These are phyloP conservation scores for Haematococcus lacustris DNA, from an alignment of 139 green algal species.

Conservation along the genomic window DNA sequence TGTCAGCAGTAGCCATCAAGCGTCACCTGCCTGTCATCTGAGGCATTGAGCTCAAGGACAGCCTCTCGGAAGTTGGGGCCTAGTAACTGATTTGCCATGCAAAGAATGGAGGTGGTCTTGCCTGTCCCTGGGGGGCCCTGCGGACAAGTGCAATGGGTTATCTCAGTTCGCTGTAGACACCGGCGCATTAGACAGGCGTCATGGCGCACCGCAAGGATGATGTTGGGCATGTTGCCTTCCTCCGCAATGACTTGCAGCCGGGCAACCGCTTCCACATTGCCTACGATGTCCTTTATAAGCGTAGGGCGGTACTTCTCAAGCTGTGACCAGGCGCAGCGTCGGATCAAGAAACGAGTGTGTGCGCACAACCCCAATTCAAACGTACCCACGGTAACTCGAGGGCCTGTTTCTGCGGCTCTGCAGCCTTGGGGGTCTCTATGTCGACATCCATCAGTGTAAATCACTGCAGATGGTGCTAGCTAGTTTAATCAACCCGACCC, in stretches of 20 bases:
- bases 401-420: too few species aligned
- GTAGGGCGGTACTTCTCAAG: slow-evolving; percentile 93
- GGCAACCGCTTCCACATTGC: slow-evolving; percentile 87
- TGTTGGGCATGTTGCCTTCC: slow-evolving; percentile 95
- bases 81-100: slow-evolving; percentile 83
- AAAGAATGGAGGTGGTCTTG: slow-evolving; percentile 95
- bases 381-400: too few species aligned
- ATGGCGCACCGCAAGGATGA: slow-evolving; percentile 79
- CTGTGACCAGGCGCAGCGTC: too few species aligned
- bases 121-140: slow-evolving; percentile 93
- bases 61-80: slow-evolving; percentile 78
- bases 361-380: too few species aligned
- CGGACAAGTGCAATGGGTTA: neutral
- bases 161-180: neutral
- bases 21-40: slow-evolving; percentile 72
- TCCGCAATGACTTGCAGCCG: slow-evolving; percentile 86
- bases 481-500: too few species aligned
- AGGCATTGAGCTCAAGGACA: slow-evolving; percentile 97
- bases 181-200: neutral
- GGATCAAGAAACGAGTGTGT: too few species aligned
- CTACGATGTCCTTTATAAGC: slow-evolving; percentile 86
- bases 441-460: too few species aligned
- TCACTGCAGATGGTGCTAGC: too few species aligned
- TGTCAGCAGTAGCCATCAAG: neutral
- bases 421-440: too few species aligned